phyloP scores from a whole-genome alignment of 805 yeast species.

The Kuraishia molischiana region DNA sequence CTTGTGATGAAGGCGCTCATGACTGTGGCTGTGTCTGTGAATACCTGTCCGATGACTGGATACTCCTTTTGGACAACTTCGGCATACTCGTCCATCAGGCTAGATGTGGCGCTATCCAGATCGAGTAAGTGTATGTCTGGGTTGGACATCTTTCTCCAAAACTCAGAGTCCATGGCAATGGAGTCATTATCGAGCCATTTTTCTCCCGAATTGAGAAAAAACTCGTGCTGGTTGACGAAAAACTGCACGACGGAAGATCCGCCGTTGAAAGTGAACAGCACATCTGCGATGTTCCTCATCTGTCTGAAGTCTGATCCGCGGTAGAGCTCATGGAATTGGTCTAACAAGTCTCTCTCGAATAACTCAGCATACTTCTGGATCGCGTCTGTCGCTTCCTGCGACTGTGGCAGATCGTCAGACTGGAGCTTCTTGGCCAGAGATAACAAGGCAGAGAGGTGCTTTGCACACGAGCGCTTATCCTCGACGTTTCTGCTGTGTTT shows the following conservation, averaged over 20 bases:
- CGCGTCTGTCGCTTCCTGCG: constrained; percentile 21
- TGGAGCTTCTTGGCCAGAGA: constrained; percentile 56
- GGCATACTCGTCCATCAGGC: constrained; percentile 44
- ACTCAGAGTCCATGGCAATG: constrained; percentile 30
- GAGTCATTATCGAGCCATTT: constrained; percentile 21
- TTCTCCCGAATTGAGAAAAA: constrained; percentile 42
- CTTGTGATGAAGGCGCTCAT: constrained; percentile 63
- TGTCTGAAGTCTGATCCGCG: constrained; percentile 55
- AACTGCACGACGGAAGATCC: constrained; percentile 71
- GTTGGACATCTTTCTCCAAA: constrained; percentile 54
- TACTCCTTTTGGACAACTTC: constrained; percentile 64
- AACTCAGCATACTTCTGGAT: constrained; percentile 67
- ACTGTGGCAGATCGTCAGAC: constrained; percentile 38
- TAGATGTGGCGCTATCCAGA: constrained; percentile 42
- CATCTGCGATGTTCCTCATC: constrained; percentile 68
- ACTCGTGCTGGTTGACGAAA: constrained; percentile 70
- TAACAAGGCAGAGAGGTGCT: constrained; percentile 54
- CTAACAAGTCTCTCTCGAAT: constrained; percentile 65
- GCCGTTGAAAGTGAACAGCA: constrained; percentile 67
- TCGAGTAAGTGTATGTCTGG: constrained; percentile 40
- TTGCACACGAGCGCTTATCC: constrained; percentile 61
- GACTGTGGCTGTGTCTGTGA: constrained; percentile 57
- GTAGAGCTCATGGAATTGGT: constrained; percentile 66
- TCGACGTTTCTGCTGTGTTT: constrained; percentile 33
- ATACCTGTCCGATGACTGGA: constrained; percentile 62